These are phyloP conservation scores for Coemansia sp. DNA, from an alignment of 192 early-diverging fungal species.

Conservation along the genomic window DNA sequence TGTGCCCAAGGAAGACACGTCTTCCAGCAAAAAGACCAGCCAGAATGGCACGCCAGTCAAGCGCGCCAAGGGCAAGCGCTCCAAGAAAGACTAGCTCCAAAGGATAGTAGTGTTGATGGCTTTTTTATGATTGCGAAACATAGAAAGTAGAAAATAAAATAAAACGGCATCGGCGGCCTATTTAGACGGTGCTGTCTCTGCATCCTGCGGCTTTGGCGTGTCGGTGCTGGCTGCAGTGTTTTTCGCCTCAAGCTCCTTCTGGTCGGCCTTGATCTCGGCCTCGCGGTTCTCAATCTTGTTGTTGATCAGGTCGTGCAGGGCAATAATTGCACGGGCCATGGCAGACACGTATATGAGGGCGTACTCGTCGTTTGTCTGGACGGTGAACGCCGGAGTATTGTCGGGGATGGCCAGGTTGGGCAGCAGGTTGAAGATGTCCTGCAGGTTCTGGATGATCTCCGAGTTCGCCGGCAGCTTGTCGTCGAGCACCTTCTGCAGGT, in stretches of 20 bases:
- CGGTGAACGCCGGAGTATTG: constrained; percentile 77
- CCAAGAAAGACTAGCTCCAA: constrained; percentile 21
- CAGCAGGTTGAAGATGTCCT: constrained; percentile 97
- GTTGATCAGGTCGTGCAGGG: constrained; percentile 93
- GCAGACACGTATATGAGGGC: constrained; percentile 90
- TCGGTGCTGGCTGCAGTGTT: not conserved
- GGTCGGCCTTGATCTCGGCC: constrained; percentile 36
- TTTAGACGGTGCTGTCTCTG: too few species aligned
- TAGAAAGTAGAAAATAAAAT: too few species aligned
- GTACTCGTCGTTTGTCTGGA: constrained; percentile 95
- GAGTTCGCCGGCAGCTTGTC: constrained; percentile 90
- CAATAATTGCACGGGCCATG: constrained; percentile 92
- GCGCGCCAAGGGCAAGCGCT: constrained; percentile 24
- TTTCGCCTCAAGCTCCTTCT: constrained; percentile 32
- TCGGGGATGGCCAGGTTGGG: constrained; percentile 84
- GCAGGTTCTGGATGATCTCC: constrained; percentile 96
- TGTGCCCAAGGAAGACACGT: not conserved
- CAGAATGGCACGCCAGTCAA: constrained; percentile 7
- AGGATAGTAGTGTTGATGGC: not conserved
- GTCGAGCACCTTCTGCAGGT: constrained; percentile 84
- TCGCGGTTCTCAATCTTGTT: constrained; percentile 91
- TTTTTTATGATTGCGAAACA: too few species aligned
- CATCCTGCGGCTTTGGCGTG: constrained; percentile 1
- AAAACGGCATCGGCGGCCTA: too few species aligned
- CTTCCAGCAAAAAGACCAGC: not conserved